Base-by-base conservation (phyloP, 192 early-diverging fungal species). In the Phlyctochytrium planicorne region DNA sequence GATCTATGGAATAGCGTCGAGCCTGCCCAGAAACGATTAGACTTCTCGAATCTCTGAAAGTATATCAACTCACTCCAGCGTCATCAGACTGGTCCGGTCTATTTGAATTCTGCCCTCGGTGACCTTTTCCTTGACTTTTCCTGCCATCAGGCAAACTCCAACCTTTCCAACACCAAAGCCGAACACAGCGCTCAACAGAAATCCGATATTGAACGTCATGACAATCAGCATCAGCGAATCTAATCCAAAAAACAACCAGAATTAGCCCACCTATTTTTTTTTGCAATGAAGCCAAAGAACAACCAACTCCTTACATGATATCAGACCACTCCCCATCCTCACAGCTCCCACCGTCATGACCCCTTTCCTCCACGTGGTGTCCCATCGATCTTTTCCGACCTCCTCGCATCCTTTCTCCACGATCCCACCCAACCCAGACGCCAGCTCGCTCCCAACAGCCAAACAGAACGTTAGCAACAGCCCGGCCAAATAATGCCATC, bases 141-240 rank as follows among this genome's bases (percentile, higher is more conserved):
- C 40, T n/a, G n/a, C n/a, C 6, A 47, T 14, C 10, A 20, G 6
- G 40, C 40, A 47, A 66, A 85, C 85, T 1, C 78, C 52, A 31
- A 84, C 70, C 0, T 77, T 65, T 1, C 86, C 86, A 36, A 82
- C 62, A 0, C 69, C 78, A 32, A 85, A 63, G 34, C 87, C 85
- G 52, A 70, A 14, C 20, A 88, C 68, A 25, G 84, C 83, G 14
- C 80, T 77, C 69, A 88, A 81, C 68, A 87, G 83, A 52, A 87
- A 60, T 0, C 78, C 78, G 53, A 85, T 79, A 61, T 89, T 89
- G 69, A 85, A 89, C 20, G 85, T 83, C 87, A 89, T 89, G 61
- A 75, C 81, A 2, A 84, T 69, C 64, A 89, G 63, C 87, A 89
- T 89, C 31, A 89, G 12, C 20, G 27, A 24, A 29, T 57, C 55